Percentiles rank a stretch among this genome's conserved stretches.
These are phyloP conservation scores for Fusarium paranaense DNA, from an alignment of 2,329 filamentous ascomycete genomes.

Conservation along the genomic window DNA sequence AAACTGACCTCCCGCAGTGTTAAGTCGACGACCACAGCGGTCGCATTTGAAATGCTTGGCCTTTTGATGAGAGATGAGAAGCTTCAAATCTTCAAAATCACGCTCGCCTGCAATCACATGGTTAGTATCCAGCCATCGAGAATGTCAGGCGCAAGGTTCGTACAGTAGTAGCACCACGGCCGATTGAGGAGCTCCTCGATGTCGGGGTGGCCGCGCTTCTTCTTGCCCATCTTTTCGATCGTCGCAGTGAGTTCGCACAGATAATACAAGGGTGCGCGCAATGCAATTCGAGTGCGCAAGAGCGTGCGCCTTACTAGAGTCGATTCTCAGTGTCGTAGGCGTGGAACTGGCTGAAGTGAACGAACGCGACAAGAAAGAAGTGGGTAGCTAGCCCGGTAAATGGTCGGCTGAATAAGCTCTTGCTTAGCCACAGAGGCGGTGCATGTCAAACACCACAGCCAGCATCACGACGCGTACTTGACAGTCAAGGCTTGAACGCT, in stretches of 20 bases:
- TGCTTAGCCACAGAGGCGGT: background rate
- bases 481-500: background rate
- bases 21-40: slow-evolving; percentile 85
- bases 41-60: slow-evolving; percentile 99
- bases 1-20: slow-evolving; percentile 88
- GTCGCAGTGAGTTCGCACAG: background rate
- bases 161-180: slow-evolving; percentile 98
- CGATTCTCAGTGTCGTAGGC: slow-evolving; percentile 33
- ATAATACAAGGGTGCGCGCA: slow-evolving; percentile 5
- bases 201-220: slow-evolving; percentile 87
- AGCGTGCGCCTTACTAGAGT: slow-evolving; percentile 31
- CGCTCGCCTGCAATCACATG: slow-evolving; percentile 72
- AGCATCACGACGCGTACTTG: background rate
- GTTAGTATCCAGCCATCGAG: slow-evolving; percentile 40
- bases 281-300: slow-evolving; percentile 22
- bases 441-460: background rate
- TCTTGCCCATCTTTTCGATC: slow-evolving; percentile 77
- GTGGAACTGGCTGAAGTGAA: slow-evolving; percentile 34
- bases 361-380: slow-evolving; percentile 42
- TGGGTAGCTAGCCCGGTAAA: slow-evolving; percentile 45
- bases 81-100: slow-evolving; percentile 97
- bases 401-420: slow-evolving; percentile 34
- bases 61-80: slow-evolving; percentile 96
- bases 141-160: slow-evolving; percentile 31
- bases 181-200: slow-evolving; percentile 88